Evolutionary conservation across 2,329 filamentous ascomycete genomes (phyloP).

Genomic region (Grosmannia clavigera): DNA sequence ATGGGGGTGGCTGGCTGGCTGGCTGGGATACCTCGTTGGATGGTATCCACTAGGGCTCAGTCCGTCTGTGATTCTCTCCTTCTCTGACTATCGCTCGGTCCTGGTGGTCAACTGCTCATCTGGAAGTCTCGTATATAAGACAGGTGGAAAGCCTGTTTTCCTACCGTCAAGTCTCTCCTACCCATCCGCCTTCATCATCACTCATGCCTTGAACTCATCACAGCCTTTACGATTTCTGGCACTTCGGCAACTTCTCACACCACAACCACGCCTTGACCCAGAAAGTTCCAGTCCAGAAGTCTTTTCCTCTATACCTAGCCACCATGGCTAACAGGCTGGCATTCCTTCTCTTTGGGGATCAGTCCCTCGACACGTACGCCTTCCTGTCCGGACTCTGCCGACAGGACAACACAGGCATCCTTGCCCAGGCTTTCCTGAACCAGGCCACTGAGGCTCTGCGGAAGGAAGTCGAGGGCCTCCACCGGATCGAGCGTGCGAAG

Average conservation of each 20-base stretch:
- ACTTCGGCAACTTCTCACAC: background rate
- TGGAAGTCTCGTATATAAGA: background rate
- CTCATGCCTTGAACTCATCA: background rate
- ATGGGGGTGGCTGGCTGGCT: slow-evolving; percentile 14
- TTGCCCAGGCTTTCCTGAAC: slow-evolving; percentile 51
- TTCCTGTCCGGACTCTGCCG: slow-evolving; percentile 45
- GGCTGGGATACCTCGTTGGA: slow-evolving; percentile 11
- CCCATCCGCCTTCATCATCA: background rate
- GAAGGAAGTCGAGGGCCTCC: slow-evolving; percentile 45
- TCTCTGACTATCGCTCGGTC: too few species aligned
- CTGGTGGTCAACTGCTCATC: too few species aligned
- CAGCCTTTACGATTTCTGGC: background rate
- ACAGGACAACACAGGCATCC: slow-evolving; percentile 30
- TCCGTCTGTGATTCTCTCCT: background rate
- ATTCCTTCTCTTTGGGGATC: slow-evolving; percentile 58
- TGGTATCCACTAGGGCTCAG: background rate
- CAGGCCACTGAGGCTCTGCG: slow-evolving; percentile 43
- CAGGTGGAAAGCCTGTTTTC: too few species aligned
- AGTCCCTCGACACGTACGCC: slow-evolving; percentile 54
- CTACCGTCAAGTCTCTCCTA: background rate
- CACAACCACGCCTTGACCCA: background rate
- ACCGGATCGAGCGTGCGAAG: slow-evolving; percentile 40
- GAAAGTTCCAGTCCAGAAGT: background rate
- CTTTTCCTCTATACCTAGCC: background rate
- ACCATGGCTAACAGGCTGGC: slow-evolving; percentile 35